Base-by-base conservation (phyloP, 1,139 yeast genomes). In the Hansenula anomala region DNA sequence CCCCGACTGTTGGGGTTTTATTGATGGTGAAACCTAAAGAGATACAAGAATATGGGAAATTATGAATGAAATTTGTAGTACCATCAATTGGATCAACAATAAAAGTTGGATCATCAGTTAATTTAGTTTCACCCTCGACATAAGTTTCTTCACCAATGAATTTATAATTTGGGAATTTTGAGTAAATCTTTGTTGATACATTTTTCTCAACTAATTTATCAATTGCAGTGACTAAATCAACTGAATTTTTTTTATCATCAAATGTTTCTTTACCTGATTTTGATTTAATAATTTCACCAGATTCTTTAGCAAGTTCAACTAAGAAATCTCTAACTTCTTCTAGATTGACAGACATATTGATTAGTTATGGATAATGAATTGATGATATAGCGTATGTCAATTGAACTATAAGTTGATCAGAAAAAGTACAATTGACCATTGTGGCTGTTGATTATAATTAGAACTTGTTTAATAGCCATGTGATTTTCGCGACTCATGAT, bases 21-120 rank as follows among this genome's bases (percentile, higher is more conserved):
- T 65, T 54, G n/a, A 73, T 50, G 1, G 80, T 66, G 43, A 77
- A 68, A 0, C 83, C 83, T 17, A 77, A 54, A 1, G 83, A 77
- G 26, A 76, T 75, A 56, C 82, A 77, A 31, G 78, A 71, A 47
- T 69, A 72, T 13, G 82, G 83, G 58, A 74, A 77, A 44, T 66
- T 69, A 51, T 77, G 83, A 35, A 76, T 71, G 56, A 78, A 77
- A 55, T 77, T 73, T 13, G 81, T 76, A 2, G 83, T 77, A 10
- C 83, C 82, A 48, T 75, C 81, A 50, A 75, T 73, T 31, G 80
- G 80, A 51, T 77, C 83, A 18, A 77, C 79, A 36, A 77, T 70
- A 51, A 77, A 77, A 1, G 82, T 77, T 15, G 82, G 82, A 3
- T 61, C 73, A 42, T 71, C 71, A 0, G 73, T 64, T 22, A 78